Percentiles rank a stretch among this genome's conserved stretches.
phyloP scores from a whole-genome alignment of 2,329 filamentous ascomycete genomes.

The Fusarium subtropicale region DNA sequence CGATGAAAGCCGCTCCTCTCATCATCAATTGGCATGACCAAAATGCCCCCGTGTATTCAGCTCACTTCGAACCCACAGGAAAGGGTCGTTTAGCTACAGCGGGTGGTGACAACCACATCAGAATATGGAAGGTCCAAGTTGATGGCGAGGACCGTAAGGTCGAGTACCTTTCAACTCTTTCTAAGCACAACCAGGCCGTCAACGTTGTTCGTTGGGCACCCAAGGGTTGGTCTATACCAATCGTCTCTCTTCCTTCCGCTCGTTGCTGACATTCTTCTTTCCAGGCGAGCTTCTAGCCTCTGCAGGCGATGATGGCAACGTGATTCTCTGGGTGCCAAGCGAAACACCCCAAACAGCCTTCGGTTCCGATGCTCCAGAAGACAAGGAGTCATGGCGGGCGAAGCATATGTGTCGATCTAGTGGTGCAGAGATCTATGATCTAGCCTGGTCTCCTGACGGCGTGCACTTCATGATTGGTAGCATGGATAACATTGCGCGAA shows the following conservation, averaged over 20 bases:
- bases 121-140: slow-evolving; percentile 91
- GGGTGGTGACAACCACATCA: slow-evolving; percentile 95
- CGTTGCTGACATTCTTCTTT: slow-evolving; percentile 31
- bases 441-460: slow-evolving; percentile 98
- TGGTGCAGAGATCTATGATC: slow-evolving; percentile 95
- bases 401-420: slow-evolving; percentile 98
- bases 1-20: slow-evolving; percentile 95
- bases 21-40: slow-evolving; percentile 99
- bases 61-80: slow-evolving; percentile 92
- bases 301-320: slow-evolving; percentile 96
- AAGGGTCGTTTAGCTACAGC: slow-evolving; percentile 93
- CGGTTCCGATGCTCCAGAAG: slow-evolving; percentile 86
- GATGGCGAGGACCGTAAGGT: slow-evolving; percentile 89
- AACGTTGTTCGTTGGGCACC: slow-evolving; percentile 98
- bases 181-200: slow-evolving; percentile 95
- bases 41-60: slow-evolving; percentile 95
- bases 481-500: slow-evolving; percentile 98
- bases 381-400: slow-evolving; percentile 96
- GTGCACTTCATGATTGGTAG: slow-evolving; percentile 97
- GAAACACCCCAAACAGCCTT: slow-evolving; percentile 77
- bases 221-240: slow-evolving; percentile 71
- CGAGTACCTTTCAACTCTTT: slow-evolving; percentile 89
- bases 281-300: slow-evolving; percentile 92
- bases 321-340: slow-evolving; percentile 94
- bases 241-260: not conserved